Conservation (phyloP, 2,329 filamentous ascomycete species). For the Endothia cerciana region DNA sequence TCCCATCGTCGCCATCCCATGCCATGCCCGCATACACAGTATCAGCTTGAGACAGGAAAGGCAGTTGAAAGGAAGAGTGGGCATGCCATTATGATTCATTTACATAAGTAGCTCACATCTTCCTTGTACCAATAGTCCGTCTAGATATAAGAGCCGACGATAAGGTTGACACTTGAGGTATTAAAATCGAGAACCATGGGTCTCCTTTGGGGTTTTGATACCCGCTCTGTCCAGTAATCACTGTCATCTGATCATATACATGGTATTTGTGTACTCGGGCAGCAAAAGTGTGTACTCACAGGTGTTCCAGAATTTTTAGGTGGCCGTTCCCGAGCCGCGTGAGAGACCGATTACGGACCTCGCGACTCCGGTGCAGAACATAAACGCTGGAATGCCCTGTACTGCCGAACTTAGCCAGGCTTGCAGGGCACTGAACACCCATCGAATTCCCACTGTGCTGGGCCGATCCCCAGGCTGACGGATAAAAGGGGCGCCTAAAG, state of each 20-base stretch:
- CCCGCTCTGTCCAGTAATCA: too few species aligned
- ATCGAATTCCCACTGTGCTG: not conserved
- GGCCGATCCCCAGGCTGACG: not conserved
- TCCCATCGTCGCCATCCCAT: not conserved
- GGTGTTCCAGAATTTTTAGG: not conserved
- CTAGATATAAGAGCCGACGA: too few species aligned
- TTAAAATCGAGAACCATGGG: too few species aligned
- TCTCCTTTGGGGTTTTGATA: too few species aligned
- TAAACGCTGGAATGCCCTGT: not conserved
- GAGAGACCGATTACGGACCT: slow-evolving; percentile 2
- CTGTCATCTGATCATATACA: too few species aligned
- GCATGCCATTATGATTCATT: not conserved
- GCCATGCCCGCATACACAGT: not conserved
- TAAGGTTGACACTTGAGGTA: too few species aligned
- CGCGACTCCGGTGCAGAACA: not conserved
- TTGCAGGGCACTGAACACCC: not conserved
- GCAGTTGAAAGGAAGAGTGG: not conserved
- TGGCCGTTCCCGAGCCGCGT: not conserved
- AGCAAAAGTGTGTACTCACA: not conserved
- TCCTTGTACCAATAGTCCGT: not conserved
- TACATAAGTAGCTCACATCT: not conserved
- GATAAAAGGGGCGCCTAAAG: not conserved
- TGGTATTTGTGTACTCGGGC: not conserved
- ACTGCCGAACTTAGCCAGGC: not conserved
- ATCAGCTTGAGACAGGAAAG: not conserved